Evolutionary conservation across 768 basidiomycete species (phyloP), one percentile per base, ranked within the genome.

Genomic region (Tylopilus sp.): DNA sequence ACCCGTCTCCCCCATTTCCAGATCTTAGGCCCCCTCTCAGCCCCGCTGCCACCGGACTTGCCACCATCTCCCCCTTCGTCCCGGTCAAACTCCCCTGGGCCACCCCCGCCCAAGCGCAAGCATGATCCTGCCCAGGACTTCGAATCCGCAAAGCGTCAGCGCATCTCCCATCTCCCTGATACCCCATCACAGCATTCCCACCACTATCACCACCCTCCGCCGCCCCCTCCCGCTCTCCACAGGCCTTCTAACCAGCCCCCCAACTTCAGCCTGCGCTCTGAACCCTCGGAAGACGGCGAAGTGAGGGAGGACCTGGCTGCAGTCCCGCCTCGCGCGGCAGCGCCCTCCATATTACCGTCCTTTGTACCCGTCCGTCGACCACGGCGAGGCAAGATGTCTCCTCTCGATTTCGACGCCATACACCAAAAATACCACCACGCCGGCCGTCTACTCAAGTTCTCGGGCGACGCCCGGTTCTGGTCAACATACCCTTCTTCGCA

Each of bases 391-490:
- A 77, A 76, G 64, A 71, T 75, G 36, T 64, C 72, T 28, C 57
- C 56, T 5, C 68, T 73, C 34, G 77, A 84, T 61, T 84, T 76
- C 64, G 82, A 87, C 48, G 72, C 71, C 34, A 72, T 89, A 37
- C 82, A 89, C 62, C 80, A 86, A 65, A 83, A 78, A 63, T 92
- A 88, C 64, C 83, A 89, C 59, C 71, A 70, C 4, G 78, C 80
- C 19, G 91, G 87, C 21, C 83, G 89, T 52, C 73, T 78, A 59
- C 85, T 93, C 66, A 92, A 93, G 71, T 90, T 88, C 65, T 90
- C 89, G 1, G 89, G 89, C 24, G 87, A 90, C 64, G 80, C 84
- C 41, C 84, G 89, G 33, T 84, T 88, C 61, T 84, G 82, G 81
- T 86, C 88, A 17, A 84, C 86, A 33, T 88, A 82, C 63, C 79